Evolutionary conservation across 345 rosid species (phyloP).

Genomic region (Schrenkiella parvula): DNA sequence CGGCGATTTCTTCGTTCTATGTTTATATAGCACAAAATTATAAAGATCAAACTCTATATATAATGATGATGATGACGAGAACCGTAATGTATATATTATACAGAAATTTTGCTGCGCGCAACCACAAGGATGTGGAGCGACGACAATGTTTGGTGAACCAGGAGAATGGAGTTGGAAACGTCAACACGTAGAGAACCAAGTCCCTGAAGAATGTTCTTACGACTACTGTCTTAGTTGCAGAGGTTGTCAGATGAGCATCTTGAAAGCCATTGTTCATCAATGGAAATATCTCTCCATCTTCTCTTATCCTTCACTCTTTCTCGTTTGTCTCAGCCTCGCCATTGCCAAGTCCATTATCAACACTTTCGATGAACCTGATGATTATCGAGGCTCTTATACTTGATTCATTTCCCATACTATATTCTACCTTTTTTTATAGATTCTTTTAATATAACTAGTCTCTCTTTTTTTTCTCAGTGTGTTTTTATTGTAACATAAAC

Average conservation of each 20-base stretch:
- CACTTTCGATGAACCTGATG: slow-evolving; percentile 13
- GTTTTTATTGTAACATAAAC: neutral
- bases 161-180: slow-evolving; percentile 34
- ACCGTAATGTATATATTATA: neutral
- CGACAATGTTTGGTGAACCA: slow-evolving; percentile 18
- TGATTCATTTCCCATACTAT: neutral
- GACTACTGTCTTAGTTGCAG: slow-evolving; percentile 20
- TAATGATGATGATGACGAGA: neutral
- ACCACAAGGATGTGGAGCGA: slow-evolving; percentile 19
- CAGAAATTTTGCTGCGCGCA: slow-evolving; percentile 32
- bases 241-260: slow-evolving; percentile 31
- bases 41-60: neutral
- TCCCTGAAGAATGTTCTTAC: slow-evolving; percentile 28
- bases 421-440: neutral
- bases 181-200: slow-evolving; percentile 11
- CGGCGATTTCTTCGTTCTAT: no score
- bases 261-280: slow-evolving; percentile 30
- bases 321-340: slow-evolving; percentile 7
- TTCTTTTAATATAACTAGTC: neutral
- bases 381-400: slow-evolving; percentile 17
- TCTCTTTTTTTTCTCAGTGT: neutral
- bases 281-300: slow-evolving; percentile 29
- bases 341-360: slow-evolving; percentile 10
- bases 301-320: slow-evolving; percentile 15
- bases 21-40: neutral